Base-by-base conservation (phyloP, 257 asterid genomes). In the Solanum virginianum region DNA sequence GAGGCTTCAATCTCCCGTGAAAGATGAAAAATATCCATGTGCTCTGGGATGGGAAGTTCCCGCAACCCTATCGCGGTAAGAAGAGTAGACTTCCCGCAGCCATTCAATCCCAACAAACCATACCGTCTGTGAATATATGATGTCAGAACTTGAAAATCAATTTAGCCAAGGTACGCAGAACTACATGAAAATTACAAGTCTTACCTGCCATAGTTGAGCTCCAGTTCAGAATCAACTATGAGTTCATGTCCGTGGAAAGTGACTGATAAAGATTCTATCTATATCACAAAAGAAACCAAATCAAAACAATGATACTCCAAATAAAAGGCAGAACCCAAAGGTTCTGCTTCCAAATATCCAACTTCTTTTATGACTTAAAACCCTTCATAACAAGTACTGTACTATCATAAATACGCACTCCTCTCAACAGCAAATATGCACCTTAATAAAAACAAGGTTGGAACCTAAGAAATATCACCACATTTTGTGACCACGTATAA, bases 181-280 rank as follows among this genome's bases (percentile, higher is more conserved):
- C n/a, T 13, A 62, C 22, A 15, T 16, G 39, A 54, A 55, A 26
- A 68, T 65, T 68, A 70, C 20, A 84, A 14, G 47, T 41, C 88
- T 41, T 88, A 93, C 96, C 97, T 88, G 79, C 97, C 97, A 74
- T 91, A 93, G 87, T 93, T 93, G 80, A 93, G 96, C 86, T 93
- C 96, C 86, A 93, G 88, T 65, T 91, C 96, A 72, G 97, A 86
- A 87, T 92, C 97, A 83, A 92, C 96, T 12, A 93, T 90, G 15
- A 93, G 92, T 84, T 93, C 97, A 75, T 93, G 97, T 5, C 97
- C 97, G 66, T 93, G 97, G 88, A 92, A 93, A 59, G 97, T 93
- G 84, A 93, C 92, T 3, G 97, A 91, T 45, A 93, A 94, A 80
- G 97, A 93, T 74, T 93, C 96, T 83, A 93, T 93, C 96, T 93